Conservation (phyloP, 1,139 yeast species). For the Geotrichum cucujoidarum region DNA sequence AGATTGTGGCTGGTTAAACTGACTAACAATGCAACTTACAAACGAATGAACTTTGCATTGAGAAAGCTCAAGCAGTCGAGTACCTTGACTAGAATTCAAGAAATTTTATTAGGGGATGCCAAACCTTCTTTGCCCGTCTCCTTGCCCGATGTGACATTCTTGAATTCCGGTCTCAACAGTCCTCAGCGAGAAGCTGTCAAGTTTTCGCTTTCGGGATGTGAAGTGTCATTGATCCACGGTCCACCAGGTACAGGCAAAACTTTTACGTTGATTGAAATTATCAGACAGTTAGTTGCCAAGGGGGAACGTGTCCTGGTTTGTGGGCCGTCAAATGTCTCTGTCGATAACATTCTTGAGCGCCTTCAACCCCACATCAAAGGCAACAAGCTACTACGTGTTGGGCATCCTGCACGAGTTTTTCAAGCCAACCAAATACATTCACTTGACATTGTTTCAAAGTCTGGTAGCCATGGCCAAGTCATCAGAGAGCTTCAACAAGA, state of each 20-base stretch:
- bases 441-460: slow-evolving; percentile 64
- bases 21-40: slow-evolving; percentile 41
- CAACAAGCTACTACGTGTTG: slow-evolving; percentile 65
- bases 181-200: slow-evolving; percentile 68
- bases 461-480: slow-evolving; percentile 57
- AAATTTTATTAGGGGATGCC: slow-evolving; percentile 29
- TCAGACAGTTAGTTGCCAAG: slow-evolving; percentile 60
- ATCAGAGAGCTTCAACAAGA: slow-evolving; percentile 66
- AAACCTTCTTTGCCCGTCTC: slow-evolving; percentile 22
- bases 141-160: slow-evolving; percentile 36
- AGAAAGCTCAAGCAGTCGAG: slow-evolving; percentile 54
- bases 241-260: slow-evolving; percentile 86
- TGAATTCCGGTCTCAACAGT: slow-evolving; percentile 53
- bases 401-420: slow-evolving; percentile 87
- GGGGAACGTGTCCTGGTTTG: slow-evolving; percentile 77
- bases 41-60: slow-evolving; percentile 80
- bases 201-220: slow-evolving; percentile 44
- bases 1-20: slow-evolving; percentile 40
- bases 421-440: slow-evolving; percentile 64
- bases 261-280: slow-evolving; percentile 76
- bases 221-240: slow-evolving; percentile 61
- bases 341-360: slow-evolving; percentile 84
- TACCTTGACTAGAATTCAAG: slow-evolving; percentile 26
- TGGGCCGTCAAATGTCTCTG: slow-evolving; percentile 95
- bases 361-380: slow-evolving; percentile 50